These are phyloP conservation scores for Gonapodya sp. DNA, from an alignment of 192 early-diverging fungal species.

Conservation along the genomic window DNA sequence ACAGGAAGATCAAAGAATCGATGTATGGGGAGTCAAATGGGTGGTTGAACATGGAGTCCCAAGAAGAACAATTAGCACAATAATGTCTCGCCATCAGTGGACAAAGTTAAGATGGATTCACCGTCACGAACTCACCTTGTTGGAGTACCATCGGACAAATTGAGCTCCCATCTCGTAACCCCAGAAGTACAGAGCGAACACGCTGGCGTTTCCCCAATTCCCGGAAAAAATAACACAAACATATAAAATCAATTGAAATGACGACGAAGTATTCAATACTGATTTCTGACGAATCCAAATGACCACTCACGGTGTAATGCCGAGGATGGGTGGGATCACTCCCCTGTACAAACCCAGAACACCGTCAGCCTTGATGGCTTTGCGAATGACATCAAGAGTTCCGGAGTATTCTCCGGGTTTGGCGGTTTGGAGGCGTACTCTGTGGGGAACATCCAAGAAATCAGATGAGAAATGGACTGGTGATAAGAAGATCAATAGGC, in stretches of 20 bases:
- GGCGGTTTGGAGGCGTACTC: slow-evolving; percentile 10
- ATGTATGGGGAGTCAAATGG: too few relatives aligned
- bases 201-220: slow-evolving; percentile 23
- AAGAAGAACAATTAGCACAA: too few relatives aligned
- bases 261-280: too few relatives aligned
- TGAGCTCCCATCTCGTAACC: slow-evolving; percentile 15
- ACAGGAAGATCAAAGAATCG: neutral
- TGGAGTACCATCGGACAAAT: slow-evolving; percentile 32
- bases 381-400: neutral
- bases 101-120: neutral
- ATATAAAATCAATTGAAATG: neutral
- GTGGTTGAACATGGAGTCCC: slow-evolving; percentile 12
- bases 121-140: slow-evolving; percentile 21
- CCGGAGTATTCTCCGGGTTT: neutral
- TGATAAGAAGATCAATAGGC: neutral
- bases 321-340: slow-evolving; percentile 84
- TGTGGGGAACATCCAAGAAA: neutral
- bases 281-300: slow-evolving; percentile 31
- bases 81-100: too few relatives aligned
- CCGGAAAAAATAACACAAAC: slow-evolving; percentile 15
- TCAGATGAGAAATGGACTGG: neutral
- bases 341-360: slow-evolving; percentile 88
- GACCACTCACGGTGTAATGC: slow-evolving; percentile 95
- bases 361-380: slow-evolving; percentile 47
- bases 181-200: slow-evolving; percentile 7